Conservation (phyloP, 1,284 basidiomycete species). For the Psilocybe mexicana region DNA sequence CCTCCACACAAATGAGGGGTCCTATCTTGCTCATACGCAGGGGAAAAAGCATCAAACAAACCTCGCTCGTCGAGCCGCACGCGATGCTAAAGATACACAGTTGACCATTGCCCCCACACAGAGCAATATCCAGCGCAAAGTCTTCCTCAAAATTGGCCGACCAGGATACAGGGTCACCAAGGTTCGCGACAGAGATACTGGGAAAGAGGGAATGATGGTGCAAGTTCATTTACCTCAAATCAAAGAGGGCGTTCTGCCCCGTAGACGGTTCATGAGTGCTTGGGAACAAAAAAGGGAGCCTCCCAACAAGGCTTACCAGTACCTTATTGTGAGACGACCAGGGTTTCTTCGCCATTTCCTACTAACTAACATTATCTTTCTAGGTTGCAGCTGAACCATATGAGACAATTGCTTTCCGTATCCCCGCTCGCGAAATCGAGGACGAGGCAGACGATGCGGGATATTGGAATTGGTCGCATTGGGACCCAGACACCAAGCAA, state of each 20-base stretch:
- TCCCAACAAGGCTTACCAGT: conserved; percentile 95
- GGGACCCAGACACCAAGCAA: conserved; percentile 96
- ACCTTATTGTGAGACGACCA: conserved; percentile 81
- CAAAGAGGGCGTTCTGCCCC: conserved; percentile 82
- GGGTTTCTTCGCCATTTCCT: neutral
- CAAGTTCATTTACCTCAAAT: conserved; percentile 96
- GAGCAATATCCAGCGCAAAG: conserved; percentile 81
- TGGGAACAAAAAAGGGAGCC: conserved; percentile 98
- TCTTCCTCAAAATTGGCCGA: conserved; percentile 96
- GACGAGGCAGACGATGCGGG: conserved; percentile 89
- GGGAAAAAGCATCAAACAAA: conserved; percentile 99
- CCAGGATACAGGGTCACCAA: conserved; percentile 95
- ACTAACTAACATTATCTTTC: conserved; percentile 5
- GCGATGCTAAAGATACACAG: conserved; percentile 92
- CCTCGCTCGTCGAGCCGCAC: conserved; percentile 92
- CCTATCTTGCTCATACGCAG: conserved; percentile 98
- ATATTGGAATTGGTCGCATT: conserved; percentile 95
- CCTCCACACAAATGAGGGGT: conserved; percentile 98
- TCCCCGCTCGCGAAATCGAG: conserved; percentile 96
- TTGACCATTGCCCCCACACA: conserved; percentile 82
- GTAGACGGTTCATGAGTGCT: conserved; percentile 95
- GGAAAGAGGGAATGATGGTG: conserved; percentile 93
- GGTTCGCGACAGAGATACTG: conserved; percentile 76
- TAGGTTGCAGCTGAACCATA: conserved; percentile 98
- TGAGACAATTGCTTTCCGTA: conserved; percentile 97